Evolutionary conservation across 495 filamentous ascomycete genomes (phyloP), one percentile per base, ranked within the genome.

Genomic region (Xylaria grammica): DNA sequence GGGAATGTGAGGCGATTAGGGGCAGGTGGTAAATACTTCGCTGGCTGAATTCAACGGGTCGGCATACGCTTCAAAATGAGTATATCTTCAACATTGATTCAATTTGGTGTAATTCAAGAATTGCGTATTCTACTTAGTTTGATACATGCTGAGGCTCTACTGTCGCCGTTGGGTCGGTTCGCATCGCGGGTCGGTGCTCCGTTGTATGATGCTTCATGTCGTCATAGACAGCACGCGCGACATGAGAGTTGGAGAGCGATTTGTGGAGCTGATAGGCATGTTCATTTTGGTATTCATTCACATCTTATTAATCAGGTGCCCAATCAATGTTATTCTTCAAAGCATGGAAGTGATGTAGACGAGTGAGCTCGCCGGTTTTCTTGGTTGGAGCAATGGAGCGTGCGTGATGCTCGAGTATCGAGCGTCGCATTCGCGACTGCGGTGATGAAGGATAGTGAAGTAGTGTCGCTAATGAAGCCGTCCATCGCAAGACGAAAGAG

Each of bases 131-230:
- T 13, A 45, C 6, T 6, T 45, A n/a, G n/a, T n/a, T n/a, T n/a
- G n/a, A n/a, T n/a, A n/a, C n/a, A n/a, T n/a, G n/a, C n/a, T n/a
- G n/a, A n/a, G n/a, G n/a, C n/a, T n/a, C n/a, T n/a, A n/a, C n/a
- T n/a, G n/a, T n/a, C n/a, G n/a, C n/a, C n/a, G n/a, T n/a, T n/a
- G n/a, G n/a, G n/a, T n/a, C n/a, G n/a, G n/a, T n/a, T n/a, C n/a
- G n/a, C n/a, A n/a, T n/a, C n/a, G 9, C 42, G 19, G 29, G 19
- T 36, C 36, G 17, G 9, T 48, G 32, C 56, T 48, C 56, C 27
- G 4, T 4, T 46, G 24, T 26, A 59, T 59, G 56, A 59, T 59
- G 40, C 13, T 42, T 57, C 19, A 59, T 59, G 56, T 59, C 56
- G 56, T 59, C 56, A 59, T 59, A 48, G n/a, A 26, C 4, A 13